Conservation (phyloP, 768 basidiomycete genomes). For the Mycena chlorophos region DNA sequence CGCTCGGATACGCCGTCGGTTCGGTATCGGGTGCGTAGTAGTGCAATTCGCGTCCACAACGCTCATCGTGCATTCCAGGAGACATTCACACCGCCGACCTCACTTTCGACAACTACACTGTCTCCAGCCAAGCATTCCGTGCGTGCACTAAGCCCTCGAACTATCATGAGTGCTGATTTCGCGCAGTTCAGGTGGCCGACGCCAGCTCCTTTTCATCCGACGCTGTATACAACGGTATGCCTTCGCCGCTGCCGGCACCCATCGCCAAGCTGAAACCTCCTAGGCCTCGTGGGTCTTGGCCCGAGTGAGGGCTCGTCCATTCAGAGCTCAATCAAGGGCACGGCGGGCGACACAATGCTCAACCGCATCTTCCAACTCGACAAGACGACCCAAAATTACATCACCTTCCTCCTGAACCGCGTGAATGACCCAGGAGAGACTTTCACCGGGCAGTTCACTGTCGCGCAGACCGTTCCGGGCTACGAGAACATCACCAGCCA, state of each 20-base stretch:
- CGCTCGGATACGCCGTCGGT: constrained; percentile 57
- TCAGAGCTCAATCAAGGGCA: constrained; percentile 31
- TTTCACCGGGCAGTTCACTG: constrained; percentile 61
- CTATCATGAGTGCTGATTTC: background rate
- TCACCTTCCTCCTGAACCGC: constrained; percentile 67
- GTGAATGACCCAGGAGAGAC: constrained; percentile 41
- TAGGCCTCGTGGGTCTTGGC: constrained; percentile 58
- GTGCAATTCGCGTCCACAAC: background rate
- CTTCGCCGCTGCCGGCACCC: constrained; percentile 32
- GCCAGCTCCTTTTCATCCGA: constrained; percentile 18
- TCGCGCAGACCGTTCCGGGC: constrained; percentile 56
- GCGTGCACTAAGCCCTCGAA: constrained; percentile 29
- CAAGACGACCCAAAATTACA: constrained; percentile 54
- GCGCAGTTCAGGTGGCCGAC: constrained; percentile 42
- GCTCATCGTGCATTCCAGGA: constrained; percentile 31
- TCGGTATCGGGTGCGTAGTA: constrained; percentile 44
- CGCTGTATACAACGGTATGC: constrained; percentile 15
- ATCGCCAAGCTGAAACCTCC: constrained; percentile 20
- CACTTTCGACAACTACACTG: constrained; percentile 44
- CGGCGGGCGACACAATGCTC: constrained; percentile 53
- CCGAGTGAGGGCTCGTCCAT: constrained; percentile 58
- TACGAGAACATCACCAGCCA: constrained; percentile 51
- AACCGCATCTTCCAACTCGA: constrained; percentile 68
- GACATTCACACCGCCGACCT: constrained; percentile 45
- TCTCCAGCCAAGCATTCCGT: constrained; percentile 50